Evolutionary conservation across 345 rosid species (phyloP), one percentile per base, ranked within the genome.

Genomic region (Combretum micranthum): DNA sequence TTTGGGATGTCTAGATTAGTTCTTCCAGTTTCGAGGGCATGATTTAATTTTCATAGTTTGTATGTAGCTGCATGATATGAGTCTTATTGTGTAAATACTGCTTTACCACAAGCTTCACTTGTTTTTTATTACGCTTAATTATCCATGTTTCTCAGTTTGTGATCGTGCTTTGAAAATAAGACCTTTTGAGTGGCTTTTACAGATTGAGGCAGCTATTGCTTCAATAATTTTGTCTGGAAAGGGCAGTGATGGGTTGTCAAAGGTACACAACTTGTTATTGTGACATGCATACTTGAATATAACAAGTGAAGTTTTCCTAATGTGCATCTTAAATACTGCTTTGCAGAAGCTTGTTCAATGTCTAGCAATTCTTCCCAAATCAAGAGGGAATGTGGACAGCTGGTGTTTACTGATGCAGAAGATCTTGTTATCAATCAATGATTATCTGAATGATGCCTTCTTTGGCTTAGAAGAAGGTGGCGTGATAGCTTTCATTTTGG

Each of bases 401-500:
- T 93, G 99, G 99, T 71, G 71, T 57, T 58, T 80, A 72, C 68
- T 82, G 79, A 74, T 89, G 82, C 85, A 78, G 59, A 86, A 78
- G 79, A 70, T 87, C 65, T 65, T 89, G 69, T 69, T 85, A 52
- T 69, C 74, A 48, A 66, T 85, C 52, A 83, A 89, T 47, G 74
- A 62, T 39, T 70, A 75, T 70, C 76, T 93, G 50, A 80, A 73
- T 66, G 87, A 77, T 56, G 67, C 79, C 65, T 85, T 93, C 72
- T 77, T 79, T 64, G 94, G 84, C 65, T 67, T 93, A 48, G 99
- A 93, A 83, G 89, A 84, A 77, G 94, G 96, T 87, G 67, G 23
- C 55, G 56, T 50, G 55, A 60, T 25, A 14, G 11, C 44, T 65
- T 22, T 57, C 47, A 21, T 21, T 54, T 32, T 47, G 21, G 54